Base-by-base conservation (phyloP, 352 stramenopile genomes). In the Thalassiosira tumida region DNA sequence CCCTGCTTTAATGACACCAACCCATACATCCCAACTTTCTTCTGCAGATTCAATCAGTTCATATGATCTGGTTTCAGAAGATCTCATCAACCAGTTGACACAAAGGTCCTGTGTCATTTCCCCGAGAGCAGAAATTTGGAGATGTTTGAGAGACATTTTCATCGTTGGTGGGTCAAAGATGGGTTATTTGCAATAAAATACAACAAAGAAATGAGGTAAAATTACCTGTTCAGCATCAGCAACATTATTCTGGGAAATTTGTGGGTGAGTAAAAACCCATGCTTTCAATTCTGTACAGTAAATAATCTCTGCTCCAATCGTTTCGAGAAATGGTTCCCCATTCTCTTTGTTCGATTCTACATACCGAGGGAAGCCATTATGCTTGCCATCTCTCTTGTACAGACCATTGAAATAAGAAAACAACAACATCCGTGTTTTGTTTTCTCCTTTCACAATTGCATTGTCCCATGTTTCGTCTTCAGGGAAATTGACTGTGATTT, bases 351-450 rank as follows among this genome's bases (percentile, higher is more conserved):
- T 92, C 74, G 79, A 69, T 41, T 92, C 87, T 21, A 64, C 35
- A 40, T 91, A 91, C 1, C 82, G 33, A 14, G 85, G 85, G 24
- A 69, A 21, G 17, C 87, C 81, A 79, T 86, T 5, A 40, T 84
- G 69, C 7, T 50, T 86, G 29, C 70, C 75, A 72, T 89, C 83
- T 26, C 78, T 65, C 26, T 40, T 17, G 51, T 92, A 92, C 0
- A 84, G 75, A 41, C 87, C 87, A 86, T 92, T 92, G 76, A 89
- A 92, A 70, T 92, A 92, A 0, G 76, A 81, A 67, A 80, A 92
- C 10, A 92, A 33, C 17, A 92, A 75, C n/a, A n/a, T n/a, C n/a
- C n/a, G 41, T 43, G 33, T 14, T 15, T 75, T 4, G 84, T 40
- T 13, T 47, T 41, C 1, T 35, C 26, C 17, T 84, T 74, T 31